Percentiles rank a stretch among this genome's conserved stretches.
phyloP scores from a whole-genome alignment of 345 rosid genomes.

The Gossypium stocksii region DNA sequence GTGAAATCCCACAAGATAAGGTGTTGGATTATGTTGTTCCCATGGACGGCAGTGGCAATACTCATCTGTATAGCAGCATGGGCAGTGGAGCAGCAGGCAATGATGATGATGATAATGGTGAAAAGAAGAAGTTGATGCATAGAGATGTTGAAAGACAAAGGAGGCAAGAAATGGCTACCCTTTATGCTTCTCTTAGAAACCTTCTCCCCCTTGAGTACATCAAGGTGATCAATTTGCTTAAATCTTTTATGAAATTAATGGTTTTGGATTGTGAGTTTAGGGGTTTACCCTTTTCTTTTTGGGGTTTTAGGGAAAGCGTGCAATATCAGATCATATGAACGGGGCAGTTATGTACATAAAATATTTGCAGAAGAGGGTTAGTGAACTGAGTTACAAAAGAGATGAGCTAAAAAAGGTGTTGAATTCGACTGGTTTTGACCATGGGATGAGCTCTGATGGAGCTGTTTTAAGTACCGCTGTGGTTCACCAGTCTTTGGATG shows the following conservation, averaged over 20 bases:
- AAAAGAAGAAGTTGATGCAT: slow-evolving; percentile 56
- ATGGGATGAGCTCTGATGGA: background rate
- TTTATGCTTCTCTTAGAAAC: slow-evolving; percentile 53
- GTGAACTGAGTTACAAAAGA: slow-evolving; percentile 21
- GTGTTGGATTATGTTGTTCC: background rate
- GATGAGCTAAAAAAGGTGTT: slow-evolving; percentile 28
- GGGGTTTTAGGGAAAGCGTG: slow-evolving; percentile 38
- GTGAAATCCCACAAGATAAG: slow-evolving; percentile 3
- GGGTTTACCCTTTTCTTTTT: background rate
- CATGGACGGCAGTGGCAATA: background rate
- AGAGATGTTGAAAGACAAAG: slow-evolving; percentile 67
- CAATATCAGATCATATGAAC: slow-evolving; percentile 39
- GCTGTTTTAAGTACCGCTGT: slow-evolving; percentile 16
- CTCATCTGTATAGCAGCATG: background rate
- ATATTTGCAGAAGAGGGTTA: slow-evolving; percentile 24
- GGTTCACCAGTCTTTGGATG: slow-evolving; percentile 37
- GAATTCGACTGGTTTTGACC: slow-evolving; percentile 3
- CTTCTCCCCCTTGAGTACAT: slow-evolving; percentile 66
- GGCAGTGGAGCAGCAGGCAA: background rate
- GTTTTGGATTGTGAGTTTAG: background rate
- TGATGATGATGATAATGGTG: slow-evolving; percentile 14
- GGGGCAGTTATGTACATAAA: slow-evolving; percentile 37
- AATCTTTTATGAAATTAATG: background rate
- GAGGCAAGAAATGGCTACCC: slow-evolving; percentile 74
- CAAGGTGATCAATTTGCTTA: slow-evolving; percentile 35